Conservation (phyloP, 208 protist species). For the Spongospora subterranea region DNA sequence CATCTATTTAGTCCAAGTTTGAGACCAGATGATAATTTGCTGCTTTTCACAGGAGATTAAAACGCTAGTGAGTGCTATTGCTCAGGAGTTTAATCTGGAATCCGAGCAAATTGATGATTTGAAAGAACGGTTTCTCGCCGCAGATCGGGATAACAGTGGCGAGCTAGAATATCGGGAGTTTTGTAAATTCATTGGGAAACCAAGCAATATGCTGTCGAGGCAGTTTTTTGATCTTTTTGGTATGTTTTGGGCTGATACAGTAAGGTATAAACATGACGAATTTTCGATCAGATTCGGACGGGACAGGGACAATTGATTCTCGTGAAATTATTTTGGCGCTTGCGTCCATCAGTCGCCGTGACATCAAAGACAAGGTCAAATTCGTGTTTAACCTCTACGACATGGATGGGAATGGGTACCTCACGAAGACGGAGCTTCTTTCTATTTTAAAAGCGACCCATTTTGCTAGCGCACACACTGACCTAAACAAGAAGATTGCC, state of each 20-base stretch:
- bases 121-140: background rate
- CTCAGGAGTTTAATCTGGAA: background rate
- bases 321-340: background rate
- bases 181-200: background rate
- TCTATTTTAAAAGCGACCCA: background rate
- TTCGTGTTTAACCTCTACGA: conserved; percentile 15
- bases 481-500: background rate
- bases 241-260: no score
- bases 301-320: background rate
- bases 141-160: background rate
- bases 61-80: background rate
- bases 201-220: background rate
- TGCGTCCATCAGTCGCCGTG: background rate
- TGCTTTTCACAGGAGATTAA: no score
- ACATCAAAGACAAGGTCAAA: background rate
- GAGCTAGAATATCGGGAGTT: background rate
- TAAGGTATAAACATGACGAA: no score
- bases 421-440: background rate
- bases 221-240: background rate
- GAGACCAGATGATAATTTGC: no score
- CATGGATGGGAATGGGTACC: background rate
- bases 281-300: no score
- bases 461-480: background rate
- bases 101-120: background rate
- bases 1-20: no score